Evolutionary conservation across 169 alveolate genomes (phyloP), one percentile per base, ranked within the genome.

Genomic region (Cryptosporidium ubiquitum): DNA sequence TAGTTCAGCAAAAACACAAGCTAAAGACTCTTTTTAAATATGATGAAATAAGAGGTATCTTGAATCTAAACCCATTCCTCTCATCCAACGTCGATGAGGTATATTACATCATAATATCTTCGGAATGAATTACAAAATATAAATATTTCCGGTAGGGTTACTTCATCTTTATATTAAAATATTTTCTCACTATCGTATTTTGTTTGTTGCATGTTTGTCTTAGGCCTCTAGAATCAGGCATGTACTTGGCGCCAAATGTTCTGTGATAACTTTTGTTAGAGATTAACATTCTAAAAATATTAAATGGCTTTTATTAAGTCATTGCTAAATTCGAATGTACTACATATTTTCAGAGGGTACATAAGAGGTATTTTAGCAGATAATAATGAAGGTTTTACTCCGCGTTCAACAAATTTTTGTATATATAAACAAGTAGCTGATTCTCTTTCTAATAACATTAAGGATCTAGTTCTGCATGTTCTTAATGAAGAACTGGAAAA

Each of bases 1-100:
- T 79, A 26, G 89, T 79, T 1, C 89, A 79, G 49, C 89, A 79
- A 58, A 79, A 79, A 61, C 20, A 33, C 39, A 79, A 64, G 14
- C 51, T 79, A n/a, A 79, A 64, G 26, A 39, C 64, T 5, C 52
- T 31, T 64, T 79, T 79, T 37, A 58, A 79, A 29, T 42, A 60
- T 42, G 35, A 61, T 20, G 89, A 79, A 47, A 79, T 79, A 79
- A 33, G 79, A 14, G 89, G 89, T 3, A 64, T 79, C 23, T 29
- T 79, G 14, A 79, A 58, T 1, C 33, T 79, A 9, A 79, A 79
- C 55, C 89, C 89, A 39, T 79, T 79, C 29, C 64, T 79, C 33
- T 79, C 89, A 9, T 58, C 51, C 0, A 64, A 60, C 31, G 79
- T 79, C 3, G 89, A 79, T 40, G 89, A 79, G 35, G 68, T 79